These are phyloP conservation scores for Fusarium sp. DNA, from an alignment of 2,329 filamentous ascomycete genomes.

Conservation along the genomic window DNA sequence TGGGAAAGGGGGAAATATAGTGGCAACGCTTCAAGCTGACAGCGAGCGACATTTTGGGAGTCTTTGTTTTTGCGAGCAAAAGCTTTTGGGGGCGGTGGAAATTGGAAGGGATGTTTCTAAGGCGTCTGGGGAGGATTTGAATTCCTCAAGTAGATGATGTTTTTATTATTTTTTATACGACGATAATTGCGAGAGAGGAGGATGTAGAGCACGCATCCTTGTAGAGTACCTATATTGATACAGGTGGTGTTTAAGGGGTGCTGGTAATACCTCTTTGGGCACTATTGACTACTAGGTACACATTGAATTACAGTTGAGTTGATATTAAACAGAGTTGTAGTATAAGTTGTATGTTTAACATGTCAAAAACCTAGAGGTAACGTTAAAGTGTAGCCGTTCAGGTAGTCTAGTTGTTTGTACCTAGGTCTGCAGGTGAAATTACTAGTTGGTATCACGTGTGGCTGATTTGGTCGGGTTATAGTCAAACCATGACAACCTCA, in stretches of 20 bases:
- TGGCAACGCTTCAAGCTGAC: slow-evolving; percentile 20
- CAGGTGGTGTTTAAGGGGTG: slow-evolving; percentile 17
- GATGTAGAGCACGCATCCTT: slow-evolving; percentile 38
- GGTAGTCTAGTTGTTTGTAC: background rate
- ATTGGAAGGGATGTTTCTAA: slow-evolving; percentile 44
- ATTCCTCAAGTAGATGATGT: slow-evolving; percentile 44
- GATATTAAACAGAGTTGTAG: slow-evolving; percentile 1
- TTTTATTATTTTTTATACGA: slow-evolving; percentile 30
- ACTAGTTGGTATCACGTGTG: slow-evolving; percentile 30
- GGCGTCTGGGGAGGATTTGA: slow-evolving; percentile 48
- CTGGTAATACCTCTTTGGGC: slow-evolving; percentile 16
- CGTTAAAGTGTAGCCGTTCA: background rate
- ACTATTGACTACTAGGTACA: background rate
- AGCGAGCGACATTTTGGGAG: slow-evolving; percentile 40
- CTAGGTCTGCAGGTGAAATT: too few species aligned
- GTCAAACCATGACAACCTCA: slow-evolving; percentile 12
- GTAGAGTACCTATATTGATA: slow-evolving; percentile 40
- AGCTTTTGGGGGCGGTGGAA: slow-evolving; percentile 44
- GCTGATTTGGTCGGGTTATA: background rate
- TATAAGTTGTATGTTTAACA: slow-evolving; percentile 4
- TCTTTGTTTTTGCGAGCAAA: slow-evolving; percentile 48
- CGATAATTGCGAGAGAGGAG: slow-evolving; percentile 40
- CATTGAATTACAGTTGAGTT: slow-evolving; percentile 12
- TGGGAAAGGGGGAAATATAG: slow-evolving; percentile 20
- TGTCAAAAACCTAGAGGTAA: too few species aligned